Percentiles rank a stretch among this genome's conserved stretches.
These are phyloP conservation scores for Aspergillus persii DNA, from an alignment of 2,329 filamentous ascomycete species.

Conservation along the genomic window DNA sequence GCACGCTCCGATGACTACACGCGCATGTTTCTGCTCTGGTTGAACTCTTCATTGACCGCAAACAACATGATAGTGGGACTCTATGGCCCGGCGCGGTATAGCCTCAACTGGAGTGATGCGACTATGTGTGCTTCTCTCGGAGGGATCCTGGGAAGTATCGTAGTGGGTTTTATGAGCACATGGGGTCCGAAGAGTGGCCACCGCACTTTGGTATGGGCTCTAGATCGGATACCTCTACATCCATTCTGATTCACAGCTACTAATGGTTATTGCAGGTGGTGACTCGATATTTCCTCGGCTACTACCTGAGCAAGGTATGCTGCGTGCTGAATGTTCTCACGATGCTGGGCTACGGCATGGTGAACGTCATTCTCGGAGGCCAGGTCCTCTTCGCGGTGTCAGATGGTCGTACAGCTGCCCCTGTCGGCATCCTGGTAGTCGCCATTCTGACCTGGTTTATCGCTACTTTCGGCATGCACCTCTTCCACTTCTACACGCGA, in stretches of 20 bases:
- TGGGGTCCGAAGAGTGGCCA: constrained; percentile 41
- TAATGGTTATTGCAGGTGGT: constrained; percentile 25
- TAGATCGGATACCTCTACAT: too few relatives aligned
- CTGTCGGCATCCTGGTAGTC: constrained; percentile 36
- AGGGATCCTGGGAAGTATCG: constrained; percentile 27
- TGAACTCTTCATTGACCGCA: constrained; percentile 35
- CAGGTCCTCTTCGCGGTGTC: constrained; percentile 40
- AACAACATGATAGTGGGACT: constrained; percentile 42
- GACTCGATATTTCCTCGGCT: constrained; percentile 40
- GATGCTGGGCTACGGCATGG: constrained; percentile 41
- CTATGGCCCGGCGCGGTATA: constrained; percentile 37
- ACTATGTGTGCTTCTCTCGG: constrained; percentile 36
- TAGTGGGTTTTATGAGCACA: constrained; percentile 38
- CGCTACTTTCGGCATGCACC: constrained; percentile 37
- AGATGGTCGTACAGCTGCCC: constrained; percentile 32
- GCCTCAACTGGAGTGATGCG: constrained; percentile 38
- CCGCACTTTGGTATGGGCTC: constrained; percentile 32
- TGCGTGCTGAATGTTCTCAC: constrained; percentile 40
- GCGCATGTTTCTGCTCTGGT: constrained; percentile 32
- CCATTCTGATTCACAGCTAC: too few relatives aligned
- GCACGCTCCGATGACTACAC: constrained; percentile 2
- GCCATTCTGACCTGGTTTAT: constrained; percentile 33
- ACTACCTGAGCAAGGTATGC: constrained; percentile 38
- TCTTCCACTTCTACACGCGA: constrained; percentile 42
- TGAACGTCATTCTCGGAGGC: constrained; percentile 40